These are phyloP conservation scores for Retiboletus flavoniger DNA, from an alignment of 1,284 basidiomycete species.

Conservation along the genomic window DNA sequence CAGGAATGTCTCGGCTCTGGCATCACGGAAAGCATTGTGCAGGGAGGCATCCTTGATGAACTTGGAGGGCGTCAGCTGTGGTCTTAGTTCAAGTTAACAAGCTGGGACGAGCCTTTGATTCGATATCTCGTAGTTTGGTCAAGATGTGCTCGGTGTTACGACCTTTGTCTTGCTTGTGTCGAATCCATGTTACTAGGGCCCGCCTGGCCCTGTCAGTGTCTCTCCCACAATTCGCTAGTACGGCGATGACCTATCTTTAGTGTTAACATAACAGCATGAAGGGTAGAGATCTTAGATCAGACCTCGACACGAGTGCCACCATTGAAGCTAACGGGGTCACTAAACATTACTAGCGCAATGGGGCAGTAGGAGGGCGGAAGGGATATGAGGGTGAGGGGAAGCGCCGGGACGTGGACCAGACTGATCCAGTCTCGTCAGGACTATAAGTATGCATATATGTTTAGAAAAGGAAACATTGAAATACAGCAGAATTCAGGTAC, in stretches of 20 bases:
- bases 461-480: constrained; percentile 14
- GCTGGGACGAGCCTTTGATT: constrained; percentile 28
- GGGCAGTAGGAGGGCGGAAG: background rate
- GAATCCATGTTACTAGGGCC: constrained; percentile 34
- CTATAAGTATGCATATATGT: constrained; percentile 19
- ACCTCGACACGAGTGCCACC: constrained; percentile 35
- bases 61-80: constrained; percentile 20
- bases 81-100: background rate
- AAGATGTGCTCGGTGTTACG: constrained; percentile 34
- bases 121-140: constrained; percentile 28
- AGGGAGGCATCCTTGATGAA: constrained; percentile 31
- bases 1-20: constrained; percentile 30
- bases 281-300: background rate
- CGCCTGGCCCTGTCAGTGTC: constrained; percentile 29
- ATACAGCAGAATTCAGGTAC: constrained; percentile 22
- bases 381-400: background rate
- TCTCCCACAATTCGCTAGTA: constrained; percentile 34
- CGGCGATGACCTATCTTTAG: constrained; percentile 30
- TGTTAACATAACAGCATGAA: background rate
- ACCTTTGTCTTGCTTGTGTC: constrained; percentile 29
- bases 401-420: constrained; percentile 1
- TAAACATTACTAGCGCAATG: constrained; percentile 21
- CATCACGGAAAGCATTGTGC: constrained; percentile 34
- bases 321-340: constrained; percentile 29
- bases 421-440: background rate